Evolutionary conservation across 345 rosid species (phyloP), one percentile per base, ranked within the genome.

Genomic region (Moricandia moricandioides): DNA sequence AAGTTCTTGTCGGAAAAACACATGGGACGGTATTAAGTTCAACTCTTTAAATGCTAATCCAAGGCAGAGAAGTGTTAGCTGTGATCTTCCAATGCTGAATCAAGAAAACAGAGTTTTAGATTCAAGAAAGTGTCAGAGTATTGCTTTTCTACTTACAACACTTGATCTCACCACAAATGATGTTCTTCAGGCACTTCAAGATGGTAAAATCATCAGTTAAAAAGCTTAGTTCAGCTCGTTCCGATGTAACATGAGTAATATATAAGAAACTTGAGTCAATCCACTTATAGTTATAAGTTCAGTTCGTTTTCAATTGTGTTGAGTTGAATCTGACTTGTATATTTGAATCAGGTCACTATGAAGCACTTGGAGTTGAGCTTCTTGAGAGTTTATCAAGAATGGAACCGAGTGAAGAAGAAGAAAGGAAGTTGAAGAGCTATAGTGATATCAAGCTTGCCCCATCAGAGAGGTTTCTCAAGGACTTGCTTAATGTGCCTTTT

Each of bases 401-500:
- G 85, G 89, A 90, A 70, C 97, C 88, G 10, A 87, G 89, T 6
- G 82, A 88, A 77, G 99, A 96, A 80, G 97, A 96, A 84, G 98
- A 91, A 76, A 80, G 29, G 17, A 96, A 85, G 73, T 80, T 96
- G 80, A 88, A 72, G 67, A 93, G 89, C 47, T 88, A 79, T 81
- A 84, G 85, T 26, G 91, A 89, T 29, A 52, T 65, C 76, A 92
- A 79, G 62, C 75, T 79, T 39, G 5, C 67, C 17, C 63, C 75
- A 63, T 63, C 82, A 62, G 82, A 79, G 67, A 73, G 34, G 57
- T 79, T 79, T 73, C 79, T 79, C 21, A 74, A 63, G 70, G 82
- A 69, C 27, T 35, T 79, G 16, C 75, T 79, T 34, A 12, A 69
- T 24, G 78, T 79, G 26, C 82, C 82, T 69, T 79, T 69, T 13